Evolutionary conservation across 768 basidiomycete genomes (phyloP).

Genomic region (Lactarius quietus): DNA sequence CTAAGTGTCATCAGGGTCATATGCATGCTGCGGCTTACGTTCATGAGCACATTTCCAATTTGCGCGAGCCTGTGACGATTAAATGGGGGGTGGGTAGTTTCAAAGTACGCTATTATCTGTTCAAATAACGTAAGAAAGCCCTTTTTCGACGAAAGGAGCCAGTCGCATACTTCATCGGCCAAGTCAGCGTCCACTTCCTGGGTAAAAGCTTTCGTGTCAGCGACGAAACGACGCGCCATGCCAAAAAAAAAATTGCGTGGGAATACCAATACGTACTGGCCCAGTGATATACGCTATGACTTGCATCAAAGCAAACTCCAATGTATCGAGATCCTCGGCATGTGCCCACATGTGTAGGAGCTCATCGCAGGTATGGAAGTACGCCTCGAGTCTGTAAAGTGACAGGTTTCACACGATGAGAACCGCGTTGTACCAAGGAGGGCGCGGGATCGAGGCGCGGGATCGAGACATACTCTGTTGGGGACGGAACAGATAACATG

Average conservation of each 20-base stretch:
- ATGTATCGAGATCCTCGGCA: conserved; percentile 29
- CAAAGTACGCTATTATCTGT: conserved; percentile 26
- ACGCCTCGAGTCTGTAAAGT: conserved; percentile 15
- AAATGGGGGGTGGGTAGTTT: conserved; percentile 26
- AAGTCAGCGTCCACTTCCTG: conserved; percentile 17
- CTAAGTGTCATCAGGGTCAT: background rate
- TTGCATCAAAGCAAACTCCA: conserved; percentile 30
- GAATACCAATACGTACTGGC: conserved; percentile 16
- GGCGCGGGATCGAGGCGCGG: background rate
- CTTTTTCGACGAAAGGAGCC: background rate
- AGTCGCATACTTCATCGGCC: conserved; percentile 16
- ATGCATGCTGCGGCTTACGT: conserved; percentile 6
- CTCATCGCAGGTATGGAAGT: conserved; percentile 29
- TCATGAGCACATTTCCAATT: conserved; percentile 22
- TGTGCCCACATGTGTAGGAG: conserved; percentile 31
- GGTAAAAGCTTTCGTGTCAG: background rate
- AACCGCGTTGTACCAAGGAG: background rate
- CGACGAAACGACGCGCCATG: background rate
- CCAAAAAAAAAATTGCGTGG: background rate
- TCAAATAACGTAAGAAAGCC: background rate
- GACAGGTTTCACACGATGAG: background rate
- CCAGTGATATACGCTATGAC: conserved; percentile 28
- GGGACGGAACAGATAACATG: conserved; percentile 22
- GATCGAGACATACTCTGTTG: conserved; percentile 20
- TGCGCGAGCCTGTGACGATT: conserved; percentile 21